Base-by-base conservation (phyloP, 805 yeast genomes). In the Suhomyces prunicola region DNA sequence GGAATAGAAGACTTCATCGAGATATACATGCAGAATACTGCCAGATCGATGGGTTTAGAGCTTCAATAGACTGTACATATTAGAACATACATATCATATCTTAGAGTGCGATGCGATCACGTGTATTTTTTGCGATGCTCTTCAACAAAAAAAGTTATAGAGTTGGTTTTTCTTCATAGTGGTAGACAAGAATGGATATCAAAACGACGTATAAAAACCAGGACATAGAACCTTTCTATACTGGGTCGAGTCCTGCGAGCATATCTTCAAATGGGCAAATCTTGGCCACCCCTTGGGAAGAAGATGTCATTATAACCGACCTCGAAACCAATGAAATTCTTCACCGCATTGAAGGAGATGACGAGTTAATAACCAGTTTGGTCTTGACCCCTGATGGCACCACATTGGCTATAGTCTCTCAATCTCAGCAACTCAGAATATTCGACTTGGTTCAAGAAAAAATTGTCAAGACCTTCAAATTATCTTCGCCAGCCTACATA, bases 401-500 rank as follows among this genome's bases (percentile, higher is more conserved):
- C 36, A 78, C 74, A 48, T 66, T 94, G 31, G 90, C 91, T 1
- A 83, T 85, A 17, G 83, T 89, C 10, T 87, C 96, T 0, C 90
- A 91, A 63, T 87, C 96, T 1, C 92, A 90, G 62, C 90, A 88
- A 65, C 77, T 94, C 59, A 81, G 86, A 50, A 78, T 92, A 1
- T 88, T 82, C 64, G 76, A 78, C 53, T 59, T 83, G n/a, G 69
- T 68, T 44, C 64, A 71, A 41, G 71, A 70, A 8, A 39, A 42
- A 5, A 64, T 84, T 51, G 65, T 74, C 53, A 84, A 83, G 62
- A 72, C 76, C 13, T 78, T 80, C 71, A 86, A 82, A 65, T 66
- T 88, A 45, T 73, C 90, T 2, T 86, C 97, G 1, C 97, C 97
- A 1, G 87, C 89, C 1, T 89, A 88, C 67, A 86, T 90, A 9